These are phyloP conservation scores for Plectosphaerella cucumerina DNA, from an alignment of 2,329 filamentous ascomycete species.

Conservation along the genomic window DNA sequence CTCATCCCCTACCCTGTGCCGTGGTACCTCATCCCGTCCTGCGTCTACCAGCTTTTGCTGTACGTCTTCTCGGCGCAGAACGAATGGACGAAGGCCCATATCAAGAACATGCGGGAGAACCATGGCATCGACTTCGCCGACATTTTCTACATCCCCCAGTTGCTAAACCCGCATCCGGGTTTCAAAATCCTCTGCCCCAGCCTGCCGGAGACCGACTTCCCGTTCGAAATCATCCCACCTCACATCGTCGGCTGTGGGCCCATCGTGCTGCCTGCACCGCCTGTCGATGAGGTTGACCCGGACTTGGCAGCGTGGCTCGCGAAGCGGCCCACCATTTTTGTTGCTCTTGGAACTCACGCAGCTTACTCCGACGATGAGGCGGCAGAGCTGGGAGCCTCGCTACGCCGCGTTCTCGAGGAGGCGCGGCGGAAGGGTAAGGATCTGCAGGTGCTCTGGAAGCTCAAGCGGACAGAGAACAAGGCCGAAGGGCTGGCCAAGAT, in stretches of 20 bases:
- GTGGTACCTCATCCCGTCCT: conserved; percentile 20
- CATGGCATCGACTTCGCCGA: not conserved
- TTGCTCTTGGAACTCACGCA: conserved; percentile 39
- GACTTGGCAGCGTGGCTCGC: conserved; percentile 38
- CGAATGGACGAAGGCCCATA: not conserved
- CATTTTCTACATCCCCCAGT: conserved; percentile 6
- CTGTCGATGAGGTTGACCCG: conserved; percentile 33
- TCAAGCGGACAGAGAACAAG: conserved; percentile 10
- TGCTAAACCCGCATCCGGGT: not conserved
- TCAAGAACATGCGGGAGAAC: not conserved
- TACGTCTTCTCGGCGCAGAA: not conserved
- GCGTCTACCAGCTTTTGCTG: not conserved
- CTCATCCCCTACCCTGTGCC: conserved; percentile 42
- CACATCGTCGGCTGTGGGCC: conserved; percentile 29
- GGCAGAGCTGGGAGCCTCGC: conserved; percentile 29
- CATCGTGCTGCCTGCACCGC: conserved; percentile 32
- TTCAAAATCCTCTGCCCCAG: not conserved
- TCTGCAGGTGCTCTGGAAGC: conserved; percentile 30
- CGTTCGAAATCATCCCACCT: conserved; percentile 25
- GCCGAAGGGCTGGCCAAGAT: not conserved
- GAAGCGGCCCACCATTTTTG: conserved; percentile 35
- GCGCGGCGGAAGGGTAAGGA: not conserved
- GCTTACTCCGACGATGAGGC: conserved; percentile 24
- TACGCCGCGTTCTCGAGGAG: conserved; percentile 27
- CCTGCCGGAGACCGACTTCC: conserved; percentile 14